Percentiles rank a stretch among this genome's conserved stretches.
phyloP scores from a whole-genome alignment of 2,329 filamentous ascomycete genomes.

The Endocalyx cinctus region DNA sequence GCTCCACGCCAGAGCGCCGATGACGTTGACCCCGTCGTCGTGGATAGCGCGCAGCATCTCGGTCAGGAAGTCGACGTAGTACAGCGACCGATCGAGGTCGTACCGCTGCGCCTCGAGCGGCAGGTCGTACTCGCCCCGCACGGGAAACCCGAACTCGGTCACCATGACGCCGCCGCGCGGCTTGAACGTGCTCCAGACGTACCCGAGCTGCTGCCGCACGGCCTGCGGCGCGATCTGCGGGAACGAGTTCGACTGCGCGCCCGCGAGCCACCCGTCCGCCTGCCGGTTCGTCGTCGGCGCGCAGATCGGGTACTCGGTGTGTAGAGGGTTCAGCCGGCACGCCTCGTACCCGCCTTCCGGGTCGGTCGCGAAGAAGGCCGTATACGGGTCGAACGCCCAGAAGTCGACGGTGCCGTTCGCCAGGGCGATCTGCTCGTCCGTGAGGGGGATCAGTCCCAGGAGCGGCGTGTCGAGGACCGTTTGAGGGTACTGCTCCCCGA shows the following conservation, averaged over 20 bases:
- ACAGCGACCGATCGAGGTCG: constrained; percentile 48
- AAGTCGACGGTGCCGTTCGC: constrained; percentile 51
- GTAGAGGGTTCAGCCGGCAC: constrained; percentile 42
- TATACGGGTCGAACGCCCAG: constrained; percentile 55
- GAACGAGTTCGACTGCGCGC: constrained; percentile 50
- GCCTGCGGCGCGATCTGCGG: constrained; percentile 56
- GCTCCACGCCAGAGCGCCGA: constrained; percentile 51
- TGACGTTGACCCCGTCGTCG: constrained; percentile 51
- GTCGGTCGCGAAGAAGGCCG: constrained; percentile 45
- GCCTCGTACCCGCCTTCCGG: constrained; percentile 41
- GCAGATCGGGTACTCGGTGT: constrained; percentile 47
- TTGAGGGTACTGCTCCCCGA: constrained; percentile 46
- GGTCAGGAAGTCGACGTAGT: constrained; percentile 50
- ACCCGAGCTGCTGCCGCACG: constrained; percentile 50
- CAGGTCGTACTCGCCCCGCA: constrained; percentile 41
- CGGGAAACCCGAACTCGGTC: constrained; percentile 55
- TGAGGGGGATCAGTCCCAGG: constrained; percentile 40
- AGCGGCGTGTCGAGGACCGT: constrained; percentile 39
- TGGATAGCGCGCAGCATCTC: constrained; percentile 52
- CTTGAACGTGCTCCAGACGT: constrained; percentile 56
- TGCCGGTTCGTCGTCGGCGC: constrained; percentile 43
- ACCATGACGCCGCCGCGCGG: constrained; percentile 41
- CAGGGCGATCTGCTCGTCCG: constrained; percentile 40
- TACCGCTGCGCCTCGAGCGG: constrained; percentile 45
- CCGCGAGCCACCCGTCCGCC: constrained; percentile 52